These are phyloP conservation scores for Dovyalis caffra DNA, from an alignment of 345 rosid genomes.

Conservation along the genomic window DNA sequence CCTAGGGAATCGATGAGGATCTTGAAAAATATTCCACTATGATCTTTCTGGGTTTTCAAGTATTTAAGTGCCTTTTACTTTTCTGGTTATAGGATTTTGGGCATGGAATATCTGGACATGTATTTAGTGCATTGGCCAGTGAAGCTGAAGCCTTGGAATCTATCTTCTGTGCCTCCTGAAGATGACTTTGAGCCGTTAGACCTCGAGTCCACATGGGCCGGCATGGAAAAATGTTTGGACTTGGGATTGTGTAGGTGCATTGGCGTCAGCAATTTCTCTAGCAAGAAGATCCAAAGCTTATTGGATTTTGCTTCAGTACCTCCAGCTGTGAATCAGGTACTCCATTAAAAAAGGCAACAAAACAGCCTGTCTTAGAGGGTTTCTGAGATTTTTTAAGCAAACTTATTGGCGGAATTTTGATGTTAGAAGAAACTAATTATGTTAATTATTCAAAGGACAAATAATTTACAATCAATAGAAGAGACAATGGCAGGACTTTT, in stretches of 20 bases:
- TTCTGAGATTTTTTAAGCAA: too few species aligned
- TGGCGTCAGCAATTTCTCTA: slow-evolving; percentile 92
- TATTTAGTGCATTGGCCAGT: slow-evolving; percentile 96
- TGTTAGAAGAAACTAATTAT: too few species aligned
- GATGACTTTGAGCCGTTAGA: slow-evolving; percentile 69
- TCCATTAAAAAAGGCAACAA: not conserved
- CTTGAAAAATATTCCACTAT: slow-evolving; percentile 4
- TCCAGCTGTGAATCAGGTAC: slow-evolving; percentile 77
- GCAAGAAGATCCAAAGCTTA: slow-evolving; percentile 49
- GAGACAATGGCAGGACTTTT: too few species aligned
- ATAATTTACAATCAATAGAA: too few species aligned
- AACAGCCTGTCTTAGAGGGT: not conserved
- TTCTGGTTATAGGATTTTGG: slow-evolving; percentile 43
- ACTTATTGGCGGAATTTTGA: too few species aligned
- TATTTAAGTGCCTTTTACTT: not conserved
- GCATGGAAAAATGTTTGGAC: slow-evolving; percentile 78
- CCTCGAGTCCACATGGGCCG: slow-evolving; percentile 71
- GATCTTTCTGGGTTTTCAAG: not conserved
- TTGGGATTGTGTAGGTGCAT: slow-evolving; percentile 64
- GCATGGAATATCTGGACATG: slow-evolving; percentile 74
- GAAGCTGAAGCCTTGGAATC: slow-evolving; percentile 67
- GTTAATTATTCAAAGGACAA: too few species aligned
- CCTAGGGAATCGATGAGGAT: not conserved
- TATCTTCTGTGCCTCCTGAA: slow-evolving; percentile 52
- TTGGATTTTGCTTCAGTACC: slow-evolving; percentile 59